A percentile compares a stretch with the other conserved stretches of the same genome.
Evolutionary conservation across 2,329 filamentous ascomycete species (phyloP).

Genomic region (Aspergillus amoenus): DNA sequence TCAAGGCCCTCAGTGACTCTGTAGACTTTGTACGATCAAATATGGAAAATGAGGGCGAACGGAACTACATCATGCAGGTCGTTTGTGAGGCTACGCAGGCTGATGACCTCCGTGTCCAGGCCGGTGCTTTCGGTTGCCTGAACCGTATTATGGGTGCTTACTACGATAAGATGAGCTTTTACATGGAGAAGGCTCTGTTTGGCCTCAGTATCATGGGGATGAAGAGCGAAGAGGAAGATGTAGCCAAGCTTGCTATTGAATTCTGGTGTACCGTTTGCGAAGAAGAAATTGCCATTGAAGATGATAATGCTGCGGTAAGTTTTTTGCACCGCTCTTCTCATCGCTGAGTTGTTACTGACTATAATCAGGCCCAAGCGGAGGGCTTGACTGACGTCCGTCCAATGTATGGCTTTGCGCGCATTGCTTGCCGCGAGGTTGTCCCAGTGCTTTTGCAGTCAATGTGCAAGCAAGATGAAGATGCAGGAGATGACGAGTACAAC

Average conservation of each 20-base stretch:
- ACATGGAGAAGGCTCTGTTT: constrained; percentile 99
- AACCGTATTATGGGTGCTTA: constrained; percentile 99
- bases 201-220: constrained; percentile 96
- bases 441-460: constrained; percentile 85
- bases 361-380: constrained; percentile 60
- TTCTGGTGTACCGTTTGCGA: constrained; percentile 99
- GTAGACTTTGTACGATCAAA: constrained; percentile 97
- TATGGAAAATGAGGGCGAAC: constrained; percentile 98
- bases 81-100: constrained; percentile 98
- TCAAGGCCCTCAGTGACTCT: constrained; percentile 91
- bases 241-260: constrained; percentile 95
- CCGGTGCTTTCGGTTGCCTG: constrained; percentile 92
- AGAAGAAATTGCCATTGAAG: constrained; percentile 96
- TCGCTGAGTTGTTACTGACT: neutral
- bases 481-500: constrained; percentile 96
- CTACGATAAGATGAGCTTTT: constrained; percentile 99
- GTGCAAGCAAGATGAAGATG: constrained; percentile 97
- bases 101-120: constrained; percentile 84
- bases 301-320: constrained; percentile 81
- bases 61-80: constrained; percentile 99
- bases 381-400: constrained; percentile 81
- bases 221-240: constrained; percentile 97
- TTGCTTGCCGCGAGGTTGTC: constrained; percentile 91
- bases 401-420: constrained; percentile 92
- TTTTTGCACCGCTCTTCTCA: constrained; percentile 2